Conservation (phyloP, 257 asterid species). For the Ocimum tenuiflorum region DNA sequence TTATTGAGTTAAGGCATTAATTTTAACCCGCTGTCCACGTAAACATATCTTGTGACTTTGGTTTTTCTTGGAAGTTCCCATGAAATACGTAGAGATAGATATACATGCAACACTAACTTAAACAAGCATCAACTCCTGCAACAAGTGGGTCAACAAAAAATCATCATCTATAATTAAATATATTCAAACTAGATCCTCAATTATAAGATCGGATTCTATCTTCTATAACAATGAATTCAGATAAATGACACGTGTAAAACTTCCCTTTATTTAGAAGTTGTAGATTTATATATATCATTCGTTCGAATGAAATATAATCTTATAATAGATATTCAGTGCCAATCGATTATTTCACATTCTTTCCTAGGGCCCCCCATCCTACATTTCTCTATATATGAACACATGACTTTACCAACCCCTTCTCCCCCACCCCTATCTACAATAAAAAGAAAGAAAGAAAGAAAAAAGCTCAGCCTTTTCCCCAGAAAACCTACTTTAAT, state of each 20-base stretch:
- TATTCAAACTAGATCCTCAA: too few species aligned
- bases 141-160: too few species aligned
- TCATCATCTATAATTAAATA: too few species aligned
- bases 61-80: slow-evolving; percentile 17
- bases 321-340: too few species aligned
- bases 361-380: background rate
- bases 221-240: too few species aligned
- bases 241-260: too few species aligned
- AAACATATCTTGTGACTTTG: slow-evolving; percentile 23
- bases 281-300: too few species aligned
- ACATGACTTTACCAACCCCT: slow-evolving; percentile 10
- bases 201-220: too few species aligned
- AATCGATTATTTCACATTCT: background rate
- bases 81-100: background rate
- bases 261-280: too few species aligned
- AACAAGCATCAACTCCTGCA: slow-evolving; percentile 7
- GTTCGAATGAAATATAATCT: too few species aligned
- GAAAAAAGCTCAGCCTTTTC: background rate
- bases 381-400: slow-evolving; percentile 1
- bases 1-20: background rate
- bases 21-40: slow-evolving; percentile 6
- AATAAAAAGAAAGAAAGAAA: too few species aligned
- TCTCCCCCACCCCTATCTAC: background rate
- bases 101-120: slow-evolving; percentile 12
- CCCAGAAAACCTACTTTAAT: background rate